A percentile compares a stretch with the other conserved stretches of the same genome.
phyloP scores from a whole-genome alignment of 129 eudicot species.

The Ambrosia trifida region DNA sequence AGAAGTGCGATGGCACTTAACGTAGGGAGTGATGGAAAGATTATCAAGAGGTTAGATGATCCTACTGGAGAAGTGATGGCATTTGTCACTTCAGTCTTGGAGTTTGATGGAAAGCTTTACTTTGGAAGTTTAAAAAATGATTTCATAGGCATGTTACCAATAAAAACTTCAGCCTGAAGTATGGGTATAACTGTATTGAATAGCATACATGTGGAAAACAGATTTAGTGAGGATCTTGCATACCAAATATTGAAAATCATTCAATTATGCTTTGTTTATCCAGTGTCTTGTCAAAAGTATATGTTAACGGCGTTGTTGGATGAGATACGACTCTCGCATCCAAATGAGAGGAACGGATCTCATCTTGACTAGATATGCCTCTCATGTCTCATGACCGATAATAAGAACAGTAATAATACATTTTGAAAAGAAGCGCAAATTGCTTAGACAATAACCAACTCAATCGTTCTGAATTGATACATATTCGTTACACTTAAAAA shows the following conservation, averaged over 20 bases:
- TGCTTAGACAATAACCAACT: too few species aligned
- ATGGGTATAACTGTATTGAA: not conserved
- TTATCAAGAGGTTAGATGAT: constrained; percentile 59
- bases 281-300: constrained; percentile 26
- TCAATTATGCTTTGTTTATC: constrained; percentile 54
- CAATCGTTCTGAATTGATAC: too few species aligned
- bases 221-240: not conserved
- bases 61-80: constrained; percentile 61
- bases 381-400: not conserved
- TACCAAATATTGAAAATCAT: constrained; percentile 21
- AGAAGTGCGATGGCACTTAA: constrained; percentile 58
- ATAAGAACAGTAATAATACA: too few species aligned
- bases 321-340: not conserved
- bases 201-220: not conserved
- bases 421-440: too few species aligned
- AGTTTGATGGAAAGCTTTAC: constrained; percentile 66
- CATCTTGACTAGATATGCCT: not conserved
- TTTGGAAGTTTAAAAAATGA: constrained; percentile 57
- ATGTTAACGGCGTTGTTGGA: constrained; percentile 19
- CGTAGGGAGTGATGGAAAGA: constrained; percentile 59
- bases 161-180: constrained; percentile 14
- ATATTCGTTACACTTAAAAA: too few species aligned
- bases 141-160: constrained; percentile 63
- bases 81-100: constrained; percentile 75
- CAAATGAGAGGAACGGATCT: not conserved